These are phyloP conservation scores for Stachybotrys chlorohalonatus DNA, from an alignment of 2,329 filamentous ascomycete species.

Conservation along the genomic window DNA sequence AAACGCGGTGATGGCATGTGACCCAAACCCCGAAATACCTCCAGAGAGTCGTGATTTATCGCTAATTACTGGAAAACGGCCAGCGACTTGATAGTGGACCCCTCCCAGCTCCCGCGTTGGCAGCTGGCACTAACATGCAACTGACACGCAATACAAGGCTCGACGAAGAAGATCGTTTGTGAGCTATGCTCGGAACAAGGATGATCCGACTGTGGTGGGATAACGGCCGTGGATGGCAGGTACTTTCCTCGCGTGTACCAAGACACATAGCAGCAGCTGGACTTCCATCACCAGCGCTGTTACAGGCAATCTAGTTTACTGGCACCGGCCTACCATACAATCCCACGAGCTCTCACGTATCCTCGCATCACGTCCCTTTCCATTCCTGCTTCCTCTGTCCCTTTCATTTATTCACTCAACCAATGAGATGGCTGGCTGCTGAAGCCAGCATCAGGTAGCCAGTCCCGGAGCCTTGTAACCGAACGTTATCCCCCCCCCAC, in stretches of 20 bases:
- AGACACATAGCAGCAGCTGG: neutral
- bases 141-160: too few relatives aligned
- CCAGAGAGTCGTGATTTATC: too few relatives aligned
- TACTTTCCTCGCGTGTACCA: neutral
- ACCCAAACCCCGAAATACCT: too few relatives aligned
- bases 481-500: conserved; percentile 4
- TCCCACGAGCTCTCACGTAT: neutral
- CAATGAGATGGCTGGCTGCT: conserved; percentile 12
- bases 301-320: neutral
- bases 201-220: conserved; percentile 8
- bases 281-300: neutral
- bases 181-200: conserved; percentile 2
- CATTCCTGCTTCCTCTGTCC: neutral
- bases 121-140: too few relatives aligned
- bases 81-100: too few relatives aligned
- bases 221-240: neutral
- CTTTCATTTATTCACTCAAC: neutral
- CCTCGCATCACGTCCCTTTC: neutral
- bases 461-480: neutral
- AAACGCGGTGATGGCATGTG: too few relatives aligned
- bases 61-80: too few relatives aligned
- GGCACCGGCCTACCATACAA: neutral
- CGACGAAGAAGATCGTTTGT: neutral
- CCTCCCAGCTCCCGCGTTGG: too few relatives aligned
- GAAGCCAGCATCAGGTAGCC: conserved; percentile 4